phyloP scores from a whole-genome alignment of 2,329 filamentous ascomycete genomes.

The Arthrinium puccinioides region DNA sequence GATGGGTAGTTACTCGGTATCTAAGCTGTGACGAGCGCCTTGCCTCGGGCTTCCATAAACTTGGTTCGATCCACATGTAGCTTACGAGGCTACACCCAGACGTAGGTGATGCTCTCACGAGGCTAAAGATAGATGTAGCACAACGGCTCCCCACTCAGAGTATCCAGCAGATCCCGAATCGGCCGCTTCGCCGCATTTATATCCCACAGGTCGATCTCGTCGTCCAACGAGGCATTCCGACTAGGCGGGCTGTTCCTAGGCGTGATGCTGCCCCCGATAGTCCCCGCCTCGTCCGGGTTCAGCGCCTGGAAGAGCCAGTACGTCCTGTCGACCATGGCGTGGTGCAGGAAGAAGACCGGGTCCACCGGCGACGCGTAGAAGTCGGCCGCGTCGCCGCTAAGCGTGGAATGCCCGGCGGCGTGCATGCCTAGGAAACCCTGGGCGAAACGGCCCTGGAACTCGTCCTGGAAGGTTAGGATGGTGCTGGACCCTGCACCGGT shows the following conservation, averaged over 20 bases:
- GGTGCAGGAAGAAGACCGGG: conserved; percentile 17
- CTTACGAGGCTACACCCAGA: too few relatives aligned
- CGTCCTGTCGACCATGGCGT: conserved; percentile 16
- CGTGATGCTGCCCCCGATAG: conserved; percentile 17
- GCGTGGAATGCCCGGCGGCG: conserved; percentile 21
- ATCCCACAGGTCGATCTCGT: conserved; percentile 14
- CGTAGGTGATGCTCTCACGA: too few relatives aligned
- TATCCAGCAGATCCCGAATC: conserved; percentile 11
- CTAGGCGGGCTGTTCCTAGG: conserved; percentile 17
- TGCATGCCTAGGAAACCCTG: conserved; percentile 20
- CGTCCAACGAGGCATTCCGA: conserved; percentile 14
- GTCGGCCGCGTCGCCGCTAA: conserved; percentile 17
- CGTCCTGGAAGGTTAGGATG: conserved; percentile 20
- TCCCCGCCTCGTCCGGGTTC: conserved; percentile 8
- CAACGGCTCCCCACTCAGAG: conserved; percentile 11
- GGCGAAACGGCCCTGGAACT: conserved; percentile 21
- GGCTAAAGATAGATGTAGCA: conserved; percentile 14
- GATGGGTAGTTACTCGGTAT: too few relatives aligned
- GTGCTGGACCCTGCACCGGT: conserved; percentile 7
- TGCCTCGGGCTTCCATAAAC: too few relatives aligned
- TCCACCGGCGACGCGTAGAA: conserved; percentile 16
- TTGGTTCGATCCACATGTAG: too few relatives aligned
- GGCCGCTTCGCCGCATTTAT: conserved; percentile 4
- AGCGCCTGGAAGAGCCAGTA: conserved; percentile 20
- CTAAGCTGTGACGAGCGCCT: too few relatives aligned